phyloP scores from a whole-genome alignment of 164 flowering plant genomes.

The Santalum album region DNA sequence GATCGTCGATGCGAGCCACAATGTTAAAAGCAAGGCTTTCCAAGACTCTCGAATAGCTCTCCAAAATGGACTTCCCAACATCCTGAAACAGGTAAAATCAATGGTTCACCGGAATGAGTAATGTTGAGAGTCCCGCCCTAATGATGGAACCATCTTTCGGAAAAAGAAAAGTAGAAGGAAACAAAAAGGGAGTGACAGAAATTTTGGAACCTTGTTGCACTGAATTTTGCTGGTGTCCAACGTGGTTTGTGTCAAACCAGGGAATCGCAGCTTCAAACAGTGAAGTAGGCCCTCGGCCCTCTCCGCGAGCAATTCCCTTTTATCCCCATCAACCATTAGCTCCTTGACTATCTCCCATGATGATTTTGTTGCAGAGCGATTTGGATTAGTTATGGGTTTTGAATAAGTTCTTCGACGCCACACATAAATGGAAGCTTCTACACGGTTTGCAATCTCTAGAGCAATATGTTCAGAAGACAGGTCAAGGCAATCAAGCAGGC shows the following conservation, averaged over 20 bases:
- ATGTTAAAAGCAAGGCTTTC: slow-evolving; percentile 93
- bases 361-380: slow-evolving; percentile 51
- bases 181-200: neutral
- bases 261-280: slow-evolving; percentile 85
- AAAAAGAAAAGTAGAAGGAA: neutral
- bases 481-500: slow-evolving; percentile 90
- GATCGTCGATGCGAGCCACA: slow-evolving; percentile 85
- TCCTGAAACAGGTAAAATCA: slow-evolving; percentile 41
- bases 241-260: slow-evolving; percentile 75
- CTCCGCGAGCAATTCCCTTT: slow-evolving; percentile 69
- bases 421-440: slow-evolving; percentile 77
- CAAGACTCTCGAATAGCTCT: slow-evolving; percentile 96
- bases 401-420: slow-evolving; percentile 64
- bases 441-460: slow-evolving; percentile 82
- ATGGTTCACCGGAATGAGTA: too few species aligned
- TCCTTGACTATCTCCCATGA: slow-evolving; percentile 95
- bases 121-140: too few species aligned
- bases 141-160: too few species aligned
- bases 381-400: slow-evolving; percentile 28
- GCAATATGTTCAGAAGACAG: slow-evolving; percentile 79
- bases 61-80: slow-evolving; percentile 87
- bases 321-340: slow-evolving; percentile 74
- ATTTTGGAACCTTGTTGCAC: slow-evolving; percentile 64
- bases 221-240: slow-evolving; percentile 91
- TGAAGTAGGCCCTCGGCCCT: slow-evolving; percentile 83